Base-by-base conservation (phyloP, 1,139 yeast genomes). In the Komagataea norvegica region DNA sequence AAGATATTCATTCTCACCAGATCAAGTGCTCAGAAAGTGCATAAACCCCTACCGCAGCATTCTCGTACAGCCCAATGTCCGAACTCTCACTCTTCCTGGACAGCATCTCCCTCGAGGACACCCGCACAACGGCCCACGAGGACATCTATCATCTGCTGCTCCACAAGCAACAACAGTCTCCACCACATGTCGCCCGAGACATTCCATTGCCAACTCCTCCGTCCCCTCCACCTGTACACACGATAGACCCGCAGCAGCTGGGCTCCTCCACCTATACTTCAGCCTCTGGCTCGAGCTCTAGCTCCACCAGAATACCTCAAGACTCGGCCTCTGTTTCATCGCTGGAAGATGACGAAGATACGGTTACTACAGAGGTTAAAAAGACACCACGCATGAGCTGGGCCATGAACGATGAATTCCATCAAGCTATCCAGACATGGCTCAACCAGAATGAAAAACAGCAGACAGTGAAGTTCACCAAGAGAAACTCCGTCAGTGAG, bases 331-430 rank as follows among this genome's bases (percentile, higher is more conserved):
- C 45, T 5, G 29, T 33, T 8, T 37, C 39, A 7, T 36, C 41
- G 3, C 13, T 29, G 5, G 43, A 37, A 9, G 45, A 37, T 13
- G 36, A 33, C 24, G 36, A 30, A 16, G 29, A 28, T n/a, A n/a
- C n/a, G n/a, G n/a, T n/a, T n/a, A n/a, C n/a, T n/a, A n/a, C n/a
- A n/a, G n/a, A n/a, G n/a, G n/a, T n/a, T n/a, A n/a, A n/a, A n/a
- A 33, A 23, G n/a, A 20, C 36, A 11, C 36, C 36, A 16, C 21
- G 36, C 9, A 33, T 33, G 26, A 46, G 41, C 20, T 49, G 54
- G 56, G 36, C 42, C 9, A 48, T 47, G 46, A 49, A 47, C 31
- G 51, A 47, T 17, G 55, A 50, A 19, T 40, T 51, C 11, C 44
- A 51, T 19, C 34, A 40, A 24, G 53, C 49, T 3, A 47, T 51